Evolutionary conservation across 139 green algal genomes (phyloP).

Genomic region (Cymbomonas tetramitiformis): DNA sequence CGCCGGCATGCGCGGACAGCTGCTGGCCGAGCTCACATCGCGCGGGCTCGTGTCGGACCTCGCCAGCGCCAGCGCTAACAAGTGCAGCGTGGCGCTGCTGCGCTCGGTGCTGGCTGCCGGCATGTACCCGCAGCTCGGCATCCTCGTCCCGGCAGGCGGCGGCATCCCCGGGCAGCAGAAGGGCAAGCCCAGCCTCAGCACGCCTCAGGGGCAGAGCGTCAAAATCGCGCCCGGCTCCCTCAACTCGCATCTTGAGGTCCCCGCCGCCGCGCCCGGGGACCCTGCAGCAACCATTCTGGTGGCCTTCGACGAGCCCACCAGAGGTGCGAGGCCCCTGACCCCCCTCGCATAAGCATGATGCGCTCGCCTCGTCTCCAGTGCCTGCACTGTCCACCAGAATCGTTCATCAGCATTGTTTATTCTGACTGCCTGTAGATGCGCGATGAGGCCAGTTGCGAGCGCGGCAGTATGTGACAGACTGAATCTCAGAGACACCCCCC

Average conservation of each 20-base stretch:
- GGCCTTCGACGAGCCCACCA: conserved; percentile 8
- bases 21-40: conserved; percentile 41
- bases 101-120: conserved; percentile 6
- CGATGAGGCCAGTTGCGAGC: too few relatives aligned
- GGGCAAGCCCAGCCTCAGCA: conserved; percentile 3
- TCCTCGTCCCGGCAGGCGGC: not conserved
- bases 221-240: not conserved
- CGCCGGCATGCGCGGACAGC: conserved; percentile 49
- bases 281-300: not conserved
- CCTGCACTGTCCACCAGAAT: too few relatives aligned
- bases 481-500: too few relatives aligned
- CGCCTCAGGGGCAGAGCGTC: not conserved
- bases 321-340: not conserved
- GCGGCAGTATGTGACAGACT: too few relatives aligned
- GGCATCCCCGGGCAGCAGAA: too few relatives aligned
- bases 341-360: too few relatives aligned
- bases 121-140: conserved; percentile 11
- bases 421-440: too few relatives aligned
- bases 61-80: not conserved
- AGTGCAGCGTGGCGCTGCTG: not conserved
- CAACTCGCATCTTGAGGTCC: conserved; percentile 2
- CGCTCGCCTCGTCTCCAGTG: too few relatives aligned
- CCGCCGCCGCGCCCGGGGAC: too few relatives aligned
- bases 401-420: too few relatives aligned
- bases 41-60: conserved; percentile 6